Conservation (phyloP, 2,329 filamentous ascomycete species). For the Verticillium tricorpus region DNA sequence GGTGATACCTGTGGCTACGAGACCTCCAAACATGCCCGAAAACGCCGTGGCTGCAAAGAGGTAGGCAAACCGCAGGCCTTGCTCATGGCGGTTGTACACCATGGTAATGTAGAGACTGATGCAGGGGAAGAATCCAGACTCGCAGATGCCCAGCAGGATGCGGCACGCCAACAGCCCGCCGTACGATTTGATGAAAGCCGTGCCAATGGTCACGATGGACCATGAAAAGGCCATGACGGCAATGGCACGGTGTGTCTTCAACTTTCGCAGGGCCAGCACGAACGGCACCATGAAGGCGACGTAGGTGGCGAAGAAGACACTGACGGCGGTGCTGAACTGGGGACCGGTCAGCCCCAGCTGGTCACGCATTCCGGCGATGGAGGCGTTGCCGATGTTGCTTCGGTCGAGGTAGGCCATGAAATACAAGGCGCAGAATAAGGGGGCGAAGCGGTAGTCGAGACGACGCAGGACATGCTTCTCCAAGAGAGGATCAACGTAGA, state of each 20-base stretch:
- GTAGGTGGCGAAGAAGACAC: slow-evolving; percentile 57
- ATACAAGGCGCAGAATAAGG: slow-evolving; percentile 1
- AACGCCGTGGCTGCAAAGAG: slow-evolving; percentile 25
- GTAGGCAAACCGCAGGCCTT: slow-evolving; percentile 21
- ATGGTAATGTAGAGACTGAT: slow-evolving; percentile 19
- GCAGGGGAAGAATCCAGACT: slow-evolving; percentile 20
- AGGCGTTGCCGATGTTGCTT: slow-evolving; percentile 50
- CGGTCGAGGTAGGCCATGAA: slow-evolving; percentile 22
- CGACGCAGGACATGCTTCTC: slow-evolving; percentile 2
- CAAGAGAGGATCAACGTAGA: not conserved
- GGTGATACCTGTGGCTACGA: slow-evolving; percentile 26
- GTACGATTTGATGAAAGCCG: slow-evolving; percentile 6
- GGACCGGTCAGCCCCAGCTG: slow-evolving; percentile 46
- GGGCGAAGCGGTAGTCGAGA: slow-evolving; percentile 2
- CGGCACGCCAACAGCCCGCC: slow-evolving; percentile 3
- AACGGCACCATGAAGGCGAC: slow-evolving; percentile 56
- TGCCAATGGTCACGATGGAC: slow-evolving; percentile 9
- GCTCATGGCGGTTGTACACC: slow-evolving; percentile 7
- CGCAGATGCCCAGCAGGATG: slow-evolving; percentile 7
- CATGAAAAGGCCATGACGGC: slow-evolving; percentile 7
- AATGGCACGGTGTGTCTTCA: slow-evolving; percentile 5
- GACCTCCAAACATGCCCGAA: slow-evolving; percentile 24
- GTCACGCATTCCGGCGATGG: slow-evolving; percentile 50
- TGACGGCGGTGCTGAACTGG: slow-evolving; percentile 54
- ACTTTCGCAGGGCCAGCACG: slow-evolving; percentile 3